Evolutionary conservation across 768 basidiomycete genomes (phyloP), one percentile per base, ranked within the genome.

Genomic region (Strobilomyces echinocephalus): DNA sequence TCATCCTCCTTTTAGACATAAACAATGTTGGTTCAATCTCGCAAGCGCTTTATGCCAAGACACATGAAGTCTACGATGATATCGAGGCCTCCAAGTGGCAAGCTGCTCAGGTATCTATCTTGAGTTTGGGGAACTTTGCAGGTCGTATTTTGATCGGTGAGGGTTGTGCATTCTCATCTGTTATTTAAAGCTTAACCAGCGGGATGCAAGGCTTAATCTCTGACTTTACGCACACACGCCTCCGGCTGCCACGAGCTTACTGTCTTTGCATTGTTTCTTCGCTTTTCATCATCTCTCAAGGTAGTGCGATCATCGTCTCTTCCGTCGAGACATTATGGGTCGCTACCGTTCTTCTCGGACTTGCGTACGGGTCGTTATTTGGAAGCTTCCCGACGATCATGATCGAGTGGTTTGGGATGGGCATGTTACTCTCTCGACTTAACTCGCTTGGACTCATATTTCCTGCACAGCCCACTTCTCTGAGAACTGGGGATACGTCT

Each of bases 371-470:
- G 4, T 77, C 81, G 46, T 64, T 83, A 50, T 92, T 90, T 64
- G 87, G 86, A 2, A 72, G 88, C 40, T 77, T 80, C 62, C 88
- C 90, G 0, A 83, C 85, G n/a, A 76, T 95, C 30, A 76, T 81
- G 48, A 77, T 94, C 24, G 93, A 95, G 60, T 93, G 89, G 90
- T 95, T 94, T 60, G 92, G 92, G 8, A 74, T 95, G 62, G 74
- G 89, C 89, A 61, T 63, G 82, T 2, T 11, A 30, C 16, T 44
- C 26, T 52, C 14, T 14, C 9, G 21, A 8, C 16, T 2, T 20
- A 2, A 20, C 10, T 1, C 39, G 26, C 6, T n/a, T 28, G 5
- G 9, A n/a, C 34, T 46, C 26, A 39, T 53, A 2, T 34, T 26
- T 9, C 38, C 28, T 30, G 6, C 10, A 20, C 58, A 85, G 84